A percentile compares a stretch with the other conserved stretches of the same genome.
Conservation (phyloP, 352 stramenopile species). For the Phytopythium kandeliae region DNA sequence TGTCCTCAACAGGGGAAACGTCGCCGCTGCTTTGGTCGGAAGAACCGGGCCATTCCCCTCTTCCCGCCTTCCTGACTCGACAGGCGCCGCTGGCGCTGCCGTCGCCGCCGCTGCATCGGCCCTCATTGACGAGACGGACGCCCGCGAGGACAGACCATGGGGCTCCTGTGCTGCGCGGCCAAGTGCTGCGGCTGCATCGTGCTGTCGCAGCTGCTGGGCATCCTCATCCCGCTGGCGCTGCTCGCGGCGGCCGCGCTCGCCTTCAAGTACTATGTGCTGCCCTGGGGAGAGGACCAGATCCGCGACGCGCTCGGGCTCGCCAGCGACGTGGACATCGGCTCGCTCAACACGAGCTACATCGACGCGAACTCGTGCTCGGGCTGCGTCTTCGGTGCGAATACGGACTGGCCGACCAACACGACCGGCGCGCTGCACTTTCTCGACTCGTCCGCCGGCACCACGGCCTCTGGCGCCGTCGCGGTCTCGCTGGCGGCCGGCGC, state of each 20-base stretch:
- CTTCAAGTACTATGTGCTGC: constrained; percentile 69
- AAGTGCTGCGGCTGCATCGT: constrained; percentile 79
- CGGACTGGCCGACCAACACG: constrained; percentile 71
- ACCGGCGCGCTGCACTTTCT: constrained; percentile 67
- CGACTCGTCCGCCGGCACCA: constrained; percentile 57
- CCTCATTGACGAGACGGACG: not conserved
- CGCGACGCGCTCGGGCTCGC: constrained; percentile 39
- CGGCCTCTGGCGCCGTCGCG: constrained; percentile 58
- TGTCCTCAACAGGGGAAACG: no score
- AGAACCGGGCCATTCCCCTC: not conserved
- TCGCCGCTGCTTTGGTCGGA: not conserved
- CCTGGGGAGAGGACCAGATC: constrained; percentile 77
- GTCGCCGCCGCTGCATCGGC: no score
- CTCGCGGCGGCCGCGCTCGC: constrained; percentile 43
- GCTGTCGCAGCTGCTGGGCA: constrained; percentile 58
- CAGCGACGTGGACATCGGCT: constrained; percentile 37
- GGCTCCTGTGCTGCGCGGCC: constrained; percentile 39
- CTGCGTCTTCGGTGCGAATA: constrained; percentile 79
- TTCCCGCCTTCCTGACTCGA: no score
- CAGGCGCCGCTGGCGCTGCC: no score
- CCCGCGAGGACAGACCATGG: constrained; percentile 23
- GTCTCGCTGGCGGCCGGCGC: constrained; percentile 57
- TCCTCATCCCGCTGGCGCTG: constrained; percentile 49
- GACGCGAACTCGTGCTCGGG: constrained; percentile 67
- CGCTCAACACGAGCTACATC: constrained; percentile 42